Base-by-base conservation (phyloP, 2,329 filamentous ascomycete species). In the Fusarium buharicum region DNA sequence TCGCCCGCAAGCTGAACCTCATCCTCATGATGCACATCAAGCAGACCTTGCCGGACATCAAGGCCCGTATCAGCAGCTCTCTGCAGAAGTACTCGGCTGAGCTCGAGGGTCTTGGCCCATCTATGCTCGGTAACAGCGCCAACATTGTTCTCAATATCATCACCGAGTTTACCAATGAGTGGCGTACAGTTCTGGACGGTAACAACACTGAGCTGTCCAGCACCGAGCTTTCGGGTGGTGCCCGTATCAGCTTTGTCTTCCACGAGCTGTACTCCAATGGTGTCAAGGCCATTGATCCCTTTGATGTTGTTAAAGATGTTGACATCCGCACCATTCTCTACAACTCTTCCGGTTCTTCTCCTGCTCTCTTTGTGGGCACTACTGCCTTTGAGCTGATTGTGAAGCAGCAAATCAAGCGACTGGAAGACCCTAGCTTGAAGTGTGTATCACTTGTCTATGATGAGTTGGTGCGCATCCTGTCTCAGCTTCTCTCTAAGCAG, bases 1-100 rank as follows among this genome's bases (percentile, higher is more conserved):
- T 99, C 58, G 95, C 95, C 4, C 89, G 94, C 69, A 99, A 99
- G 80, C 86, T 99, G 59, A 99, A 99, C 79, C 84, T 99, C 72
- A 98, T 99, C 74, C 85, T 99, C 69, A 98, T 99, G 94, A 99
- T 99, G 95, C 95, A 99, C 82, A 99, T 99, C 83, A 99, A 99
- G 81, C 94, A 99, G 81, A 99, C 95, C 2, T 86, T 99, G 13
- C 95, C 95, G 36, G 95, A 99, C 74, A 99, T 99, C 83, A 99
- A 99, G 81, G 92, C 91, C 13, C 90, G 96, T 64, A 99, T 99
- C 70, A 86, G 91, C n/a, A 90, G 91, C 67, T 97, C 94, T 13
- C 82, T 99, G 58, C 90, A 93, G 74, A 99, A 99, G 76, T 99
- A 99, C 78, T 83, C 86, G 4, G 79, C 87, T 37, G 95, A 99